A percentile compares a stretch with the other conserved stretches of the same genome.
Conservation (phyloP, 2,329 filamentous ascomycete species). For the Alternaria panax region DNA sequence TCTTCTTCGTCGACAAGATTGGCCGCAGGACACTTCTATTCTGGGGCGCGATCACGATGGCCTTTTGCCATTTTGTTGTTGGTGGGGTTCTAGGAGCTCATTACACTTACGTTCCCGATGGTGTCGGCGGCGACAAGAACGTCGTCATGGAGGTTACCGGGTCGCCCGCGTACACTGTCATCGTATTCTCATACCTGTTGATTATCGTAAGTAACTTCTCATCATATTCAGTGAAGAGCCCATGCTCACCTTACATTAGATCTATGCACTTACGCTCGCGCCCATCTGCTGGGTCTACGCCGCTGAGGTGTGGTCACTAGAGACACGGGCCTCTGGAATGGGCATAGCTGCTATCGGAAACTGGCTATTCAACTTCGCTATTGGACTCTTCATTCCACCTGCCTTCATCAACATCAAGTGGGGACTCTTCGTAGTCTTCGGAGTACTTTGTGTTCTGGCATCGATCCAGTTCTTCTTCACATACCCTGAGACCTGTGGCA, state of each 20-base stretch:
- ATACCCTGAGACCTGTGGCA: slow-evolving; percentile 74
- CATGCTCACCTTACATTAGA: slow-evolving; percentile 28
- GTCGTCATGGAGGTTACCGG: slow-evolving; percentile 61
- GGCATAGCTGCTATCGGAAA: slow-evolving; percentile 70
- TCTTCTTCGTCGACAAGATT: slow-evolving; percentile 77
- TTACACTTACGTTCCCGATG: slow-evolving; percentile 38
- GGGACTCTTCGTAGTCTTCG: slow-evolving; percentile 77
- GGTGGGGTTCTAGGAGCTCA: slow-evolving; percentile 62
- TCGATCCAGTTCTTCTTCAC: slow-evolving; percentile 72
- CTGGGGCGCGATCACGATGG: slow-evolving; percentile 70
- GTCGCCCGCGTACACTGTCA: slow-evolving; percentile 59
- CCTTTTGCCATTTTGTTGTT: slow-evolving; percentile 60
- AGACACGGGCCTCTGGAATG: slow-evolving; percentile 67
- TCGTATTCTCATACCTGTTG: slow-evolving; percentile 75
- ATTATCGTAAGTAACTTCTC: slow-evolving; percentile 56
- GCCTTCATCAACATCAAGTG: slow-evolving; percentile 66
- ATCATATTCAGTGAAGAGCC: neutral
- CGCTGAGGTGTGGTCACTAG: slow-evolving; percentile 67
- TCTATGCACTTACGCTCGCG: slow-evolving; percentile 70
- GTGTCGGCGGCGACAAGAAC: slow-evolving; percentile 59
- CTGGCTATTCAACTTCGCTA: slow-evolving; percentile 67
- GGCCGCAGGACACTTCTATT: slow-evolving; percentile 74
- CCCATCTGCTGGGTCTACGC: slow-evolving; percentile 67
- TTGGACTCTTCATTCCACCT: slow-evolving; percentile 63
- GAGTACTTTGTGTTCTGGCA: slow-evolving; percentile 72